Evolutionary conservation across 2,329 filamentous ascomycete species (phyloP), one percentile per base, ranked within the genome.

Genomic region (Aspergillus pseudonomiae): DNA sequence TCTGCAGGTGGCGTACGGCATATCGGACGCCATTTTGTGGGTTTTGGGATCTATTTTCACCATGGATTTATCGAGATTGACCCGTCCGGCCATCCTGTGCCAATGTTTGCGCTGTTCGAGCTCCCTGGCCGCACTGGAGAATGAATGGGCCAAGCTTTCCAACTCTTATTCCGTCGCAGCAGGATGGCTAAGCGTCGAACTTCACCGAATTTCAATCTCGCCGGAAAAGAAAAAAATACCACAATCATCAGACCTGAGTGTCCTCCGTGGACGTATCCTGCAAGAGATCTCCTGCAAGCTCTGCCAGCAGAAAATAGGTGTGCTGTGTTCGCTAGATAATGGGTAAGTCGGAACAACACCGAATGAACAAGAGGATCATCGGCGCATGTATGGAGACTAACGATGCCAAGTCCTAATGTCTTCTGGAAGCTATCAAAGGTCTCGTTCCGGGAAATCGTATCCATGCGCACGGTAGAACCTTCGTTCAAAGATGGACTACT

Each of bases 381-480:
- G 59, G n/a, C 46, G 19, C 34, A 48, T 57, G 32, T 19, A 39
- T 39, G n/a, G 11, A 19, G 34, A 59, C 60, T 63, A 58, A 64
- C 61, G 34, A 16, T 19, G n/a, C 28, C 7, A 52, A 79, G 77
- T 16, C 71, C 73, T 16, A 78, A 76, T 58, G 70, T 79, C n/a
- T 73, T 79, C 24, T 79, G 77, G 77, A 79, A 78, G 62, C 66
- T 79, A 58, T 71, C 75, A 6, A 78, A 78, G 56, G 72, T 79
- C 3, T 73, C 77, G 0, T 78, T 78, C 57, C 69, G 77, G 56
- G 77, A 78, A 45, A 77, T 79, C 9, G 74, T 79, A 24, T 77
- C 76, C 2, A 79, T 79, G 77, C 72, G 71, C 60, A 77, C 77
- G 4, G 73, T 76, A 0, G 71, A 78, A 26, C 76, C 77, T 7